Evolutionary conservation across 2,329 filamentous ascomycete genomes (phyloP), one percentile per base, ranked within the genome.

Genomic region (Microcera coccophila): DNA sequence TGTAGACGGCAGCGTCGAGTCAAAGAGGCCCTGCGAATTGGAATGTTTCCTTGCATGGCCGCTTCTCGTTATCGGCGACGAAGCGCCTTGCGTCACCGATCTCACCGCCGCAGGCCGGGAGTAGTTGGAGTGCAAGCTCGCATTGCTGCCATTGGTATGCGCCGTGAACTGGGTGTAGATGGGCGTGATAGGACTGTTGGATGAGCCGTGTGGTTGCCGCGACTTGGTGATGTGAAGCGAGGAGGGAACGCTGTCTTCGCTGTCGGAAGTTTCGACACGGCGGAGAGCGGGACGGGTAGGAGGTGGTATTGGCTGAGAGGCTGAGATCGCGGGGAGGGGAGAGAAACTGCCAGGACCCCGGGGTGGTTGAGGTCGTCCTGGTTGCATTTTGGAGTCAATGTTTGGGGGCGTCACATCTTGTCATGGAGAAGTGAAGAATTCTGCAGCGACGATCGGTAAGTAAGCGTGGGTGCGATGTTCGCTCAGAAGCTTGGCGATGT

Each of bases 11-110:
- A 90, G 70, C 17, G 77, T 82, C 32, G 85, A 80, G 61, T 90
- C 86, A 59, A 90, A 90, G 58, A 83, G 79, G 57, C 87, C 87
- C 61, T 87, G 85, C 8, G 79, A 85, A 53, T 84, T 79, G 47
- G 87, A 87, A 56, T 86, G 78, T 52, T 82, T 83, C 66, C 83
- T 65, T 62, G 78, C 66, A 73, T 85, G 69, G 18, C 60, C 33
- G 15, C 29, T 62, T 47, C 68, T 70, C 39, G 57, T 61, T 41
- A 53, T 50, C 38, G 59, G 66, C 43, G 60, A 56, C 17, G 57
- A 47, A 24, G 59, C 47, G 41, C 60, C 49, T 51, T 62, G 57
- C 37, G 61, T 50, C 37, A 53, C 53, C 36, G 57, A 44, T 18
- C 64, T 59, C 12, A 59, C 48, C 5, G 61, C 65, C 5, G 66